Percentiles rank a stretch among this genome's conserved stretches.
phyloP scores from a whole-genome alignment of 495 filamentous ascomycete species.

The Venustampulla echinocandica region DNA sequence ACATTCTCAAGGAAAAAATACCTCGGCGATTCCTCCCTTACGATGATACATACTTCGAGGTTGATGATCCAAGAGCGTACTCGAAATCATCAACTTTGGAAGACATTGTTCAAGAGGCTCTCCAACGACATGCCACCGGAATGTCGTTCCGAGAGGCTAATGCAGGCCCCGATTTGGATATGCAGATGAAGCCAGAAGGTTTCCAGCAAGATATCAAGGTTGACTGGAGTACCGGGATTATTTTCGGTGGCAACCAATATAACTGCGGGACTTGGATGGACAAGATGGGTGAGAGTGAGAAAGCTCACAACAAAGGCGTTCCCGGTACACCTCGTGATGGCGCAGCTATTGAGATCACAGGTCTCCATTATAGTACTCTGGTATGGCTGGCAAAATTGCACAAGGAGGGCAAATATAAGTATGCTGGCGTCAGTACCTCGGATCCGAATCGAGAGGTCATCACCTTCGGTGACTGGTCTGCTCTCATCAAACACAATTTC shows the following conservation, averaged over 20 bases:
- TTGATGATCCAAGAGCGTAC: conserved; percentile 77
- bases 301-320: conserved; percentile 85
- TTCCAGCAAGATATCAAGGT: conserved; percentile 86
- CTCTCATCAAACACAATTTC: conserved; percentile 74
- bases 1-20: conserved; percentile 67
- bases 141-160: conserved; percentile 92
- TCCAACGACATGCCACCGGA: conserved; percentile 83
- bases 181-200: conserved; percentile 86
- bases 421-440: conserved; percentile 54
- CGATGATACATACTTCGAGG: conserved; percentile 84
- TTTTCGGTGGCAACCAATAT: conserved; percentile 85
- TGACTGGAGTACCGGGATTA: conserved; percentile 86
- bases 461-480: conserved; percentile 72
- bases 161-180: conserved; percentile 76
- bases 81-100: conserved; percentile 69
- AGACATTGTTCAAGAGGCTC: conserved; percentile 85
- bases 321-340: conserved; percentile 95
- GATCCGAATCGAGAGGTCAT: conserved; percentile 42
- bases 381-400: conserved; percentile 66
- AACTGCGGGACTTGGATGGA: conserved; percentile 99
- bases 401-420: conserved; percentile 55
- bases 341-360: conserved; percentile 89
- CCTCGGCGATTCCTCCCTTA: conserved; percentile 88
- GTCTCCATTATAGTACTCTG: conserved; percentile 81
- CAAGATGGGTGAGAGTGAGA: conserved; percentile 98